phyloP scores from a whole-genome alignment of 192 early-diverging fungal genomes.

The Dispira simplex region DNA sequence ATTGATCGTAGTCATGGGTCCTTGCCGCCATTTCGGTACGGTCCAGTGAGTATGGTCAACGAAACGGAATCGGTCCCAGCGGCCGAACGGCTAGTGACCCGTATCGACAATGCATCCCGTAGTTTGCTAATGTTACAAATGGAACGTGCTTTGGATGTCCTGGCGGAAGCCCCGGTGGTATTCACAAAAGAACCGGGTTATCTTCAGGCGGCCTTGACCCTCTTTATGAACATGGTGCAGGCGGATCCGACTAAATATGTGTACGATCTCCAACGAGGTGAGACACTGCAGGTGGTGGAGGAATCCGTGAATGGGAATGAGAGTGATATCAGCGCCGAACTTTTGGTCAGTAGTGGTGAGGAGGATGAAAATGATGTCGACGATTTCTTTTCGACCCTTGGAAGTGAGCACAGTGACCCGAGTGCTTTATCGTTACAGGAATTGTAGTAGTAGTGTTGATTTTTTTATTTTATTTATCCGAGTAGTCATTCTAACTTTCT shows the following conservation, averaged over 20 bases:
- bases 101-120: slow-evolving; percentile 24
- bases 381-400: too few species aligned
- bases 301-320: background rate
- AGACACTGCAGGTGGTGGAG: background rate
- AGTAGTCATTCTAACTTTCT: too few species aligned
- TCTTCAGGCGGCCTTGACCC: background rate
- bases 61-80: slow-evolving; percentile 29
- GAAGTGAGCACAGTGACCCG: too few species aligned
- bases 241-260: background rate
- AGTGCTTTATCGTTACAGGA: too few species aligned
- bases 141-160: background rate
- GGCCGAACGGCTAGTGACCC: slow-evolving; percentile 35
- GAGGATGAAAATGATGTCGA: too few species aligned
- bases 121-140: background rate
- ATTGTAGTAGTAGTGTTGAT: too few species aligned
- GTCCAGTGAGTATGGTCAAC: slow-evolving; percentile 29
- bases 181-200: slow-evolving; percentile 7
- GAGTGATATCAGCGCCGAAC: too few species aligned
- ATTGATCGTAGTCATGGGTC: background rate
- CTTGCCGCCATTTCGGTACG: slow-evolving; percentile 4
- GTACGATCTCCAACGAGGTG: background rate
- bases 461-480: too few species aligned
- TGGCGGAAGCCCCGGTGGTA: background rate
- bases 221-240: slow-evolving; percentile 9
- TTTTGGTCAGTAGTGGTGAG: too few species aligned